Conservation (phyloP, 768 basidiomycete genomes). For the Cyclocybe aegerita region DNA sequence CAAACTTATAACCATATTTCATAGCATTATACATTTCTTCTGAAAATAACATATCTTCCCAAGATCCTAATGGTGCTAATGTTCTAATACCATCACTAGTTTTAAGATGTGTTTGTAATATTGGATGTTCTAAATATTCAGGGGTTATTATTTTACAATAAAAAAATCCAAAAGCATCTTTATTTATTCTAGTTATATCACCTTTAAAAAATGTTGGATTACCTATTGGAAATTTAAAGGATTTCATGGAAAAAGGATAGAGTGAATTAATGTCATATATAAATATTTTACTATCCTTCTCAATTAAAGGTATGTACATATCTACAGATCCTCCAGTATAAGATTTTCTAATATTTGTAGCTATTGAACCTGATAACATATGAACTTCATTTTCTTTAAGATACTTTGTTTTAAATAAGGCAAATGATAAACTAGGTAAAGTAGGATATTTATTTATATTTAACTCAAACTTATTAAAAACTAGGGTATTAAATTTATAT, state of each 20-base stretch:
- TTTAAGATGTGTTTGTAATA: too few species aligned
- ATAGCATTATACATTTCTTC: too few species aligned
- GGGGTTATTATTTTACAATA: slow-evolving; percentile 12
- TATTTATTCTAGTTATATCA: slow-evolving; percentile 5
- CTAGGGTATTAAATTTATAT: slow-evolving; percentile 2
- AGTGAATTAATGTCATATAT: slow-evolving; percentile 15
- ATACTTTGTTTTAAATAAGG: slow-evolving; percentile 9
- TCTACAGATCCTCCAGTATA: slow-evolving; percentile 15
- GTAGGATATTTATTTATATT: slow-evolving; percentile 16
- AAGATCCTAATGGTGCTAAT: too few species aligned
- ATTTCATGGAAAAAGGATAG: slow-evolving; percentile 14
- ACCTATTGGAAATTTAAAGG: slow-evolving; percentile 10
- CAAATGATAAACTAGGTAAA: slow-evolving; percentile 6
- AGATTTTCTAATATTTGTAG: slow-evolving; percentile 6
- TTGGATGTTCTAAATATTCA: slow-evolving; percentile 9
- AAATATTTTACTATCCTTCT: slow-evolving; percentile 7
- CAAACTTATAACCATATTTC: too few species aligned
- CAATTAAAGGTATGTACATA: slow-evolving; percentile 15
- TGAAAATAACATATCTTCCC: too few species aligned
- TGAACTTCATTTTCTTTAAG: slow-evolving; percentile 7
- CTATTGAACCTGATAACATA: slow-evolving; percentile 4
- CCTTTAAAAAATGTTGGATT: slow-evolving; percentile 12
- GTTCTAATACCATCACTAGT: too few species aligned
- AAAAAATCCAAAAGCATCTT: slow-evolving; percentile 14
- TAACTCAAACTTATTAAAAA: slow-evolving; percentile 6